These are phyloP conservation scores for Penicillium nucicola DNA, from an alignment of 495 filamentous ascomycete species.

Conservation along the genomic window DNA sequence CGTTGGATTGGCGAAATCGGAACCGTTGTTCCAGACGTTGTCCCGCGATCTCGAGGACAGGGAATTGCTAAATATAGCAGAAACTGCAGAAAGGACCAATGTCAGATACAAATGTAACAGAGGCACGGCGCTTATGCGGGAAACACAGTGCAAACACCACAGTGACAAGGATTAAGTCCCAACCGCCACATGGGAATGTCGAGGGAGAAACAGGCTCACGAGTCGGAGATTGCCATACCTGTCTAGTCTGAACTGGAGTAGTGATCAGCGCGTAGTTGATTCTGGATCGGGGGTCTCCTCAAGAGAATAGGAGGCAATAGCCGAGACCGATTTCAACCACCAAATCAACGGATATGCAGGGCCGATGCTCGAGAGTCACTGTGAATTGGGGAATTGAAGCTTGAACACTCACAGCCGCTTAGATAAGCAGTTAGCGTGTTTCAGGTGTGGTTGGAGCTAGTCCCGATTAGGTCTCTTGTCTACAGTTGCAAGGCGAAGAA, in stretches of 20 bases:
- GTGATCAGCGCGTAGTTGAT: slow-evolving; percentile 4
- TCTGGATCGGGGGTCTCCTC: neutral
- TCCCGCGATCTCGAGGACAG: slow-evolving; percentile 27
- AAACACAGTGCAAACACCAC: slow-evolving; percentile 4
- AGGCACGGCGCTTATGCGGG: slow-evolving; percentile 21
- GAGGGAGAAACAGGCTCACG: neutral
- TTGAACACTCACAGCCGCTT: slow-evolving; percentile 14
- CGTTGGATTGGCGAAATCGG: slow-evolving; percentile 8
- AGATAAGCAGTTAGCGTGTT: slow-evolving; percentile 31
- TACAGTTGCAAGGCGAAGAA: neutral
- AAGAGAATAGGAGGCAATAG: neutral
- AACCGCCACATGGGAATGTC: neutral
- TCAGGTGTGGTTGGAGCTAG: slow-evolving; percentile 25
- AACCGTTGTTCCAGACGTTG: slow-evolving; percentile 26
- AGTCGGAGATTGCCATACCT: slow-evolving; percentile 9
- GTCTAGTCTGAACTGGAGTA: slow-evolving; percentile 1
- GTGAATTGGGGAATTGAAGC: slow-evolving; percentile 22
- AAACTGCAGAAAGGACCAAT: slow-evolving; percentile 28
- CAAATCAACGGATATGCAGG: slow-evolving; percentile 4
- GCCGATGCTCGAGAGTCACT: slow-evolving; percentile 3
- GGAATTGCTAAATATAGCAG: slow-evolving; percentile 42
- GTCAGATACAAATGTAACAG: slow-evolving; percentile 28
- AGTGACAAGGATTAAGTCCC: neutral
- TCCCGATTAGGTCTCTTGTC: slow-evolving; percentile 8
- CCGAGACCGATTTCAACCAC: neutral